phyloP scores from a whole-genome alignment of 768 basidiomycete genomes.

The Suillus paluster region DNA sequence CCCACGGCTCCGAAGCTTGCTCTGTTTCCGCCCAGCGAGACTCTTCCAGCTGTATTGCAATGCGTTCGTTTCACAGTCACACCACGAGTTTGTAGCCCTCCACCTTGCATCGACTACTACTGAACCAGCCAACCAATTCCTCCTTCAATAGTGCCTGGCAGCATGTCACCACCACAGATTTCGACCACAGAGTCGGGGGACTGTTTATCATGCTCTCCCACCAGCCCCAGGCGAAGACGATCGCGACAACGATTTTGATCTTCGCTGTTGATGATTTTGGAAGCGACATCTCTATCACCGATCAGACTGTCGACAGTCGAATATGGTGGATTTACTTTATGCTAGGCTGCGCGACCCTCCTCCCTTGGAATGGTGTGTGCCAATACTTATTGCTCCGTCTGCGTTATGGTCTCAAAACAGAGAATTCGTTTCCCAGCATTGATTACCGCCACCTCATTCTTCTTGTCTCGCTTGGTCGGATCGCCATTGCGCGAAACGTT shows the following conservation, averaged over 20 bases:
- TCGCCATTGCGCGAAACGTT: constrained; percentile 66
- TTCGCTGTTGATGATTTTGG: constrained; percentile 24
- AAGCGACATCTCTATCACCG: constrained; percentile 25
- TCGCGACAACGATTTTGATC: constrained; percentile 5
- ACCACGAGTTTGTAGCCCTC: not conserved
- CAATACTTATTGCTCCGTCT: not conserved
- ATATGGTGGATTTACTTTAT: constrained; percentile 71
- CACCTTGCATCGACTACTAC: not conserved
- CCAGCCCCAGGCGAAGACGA: constrained; percentile 19
- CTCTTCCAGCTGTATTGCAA: not conserved
- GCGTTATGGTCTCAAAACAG: constrained; percentile 1
- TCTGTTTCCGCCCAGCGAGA: too few relatives aligned
- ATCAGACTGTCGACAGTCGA: constrained; percentile 39
- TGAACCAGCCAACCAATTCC: not conserved
- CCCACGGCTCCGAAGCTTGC: not conserved
- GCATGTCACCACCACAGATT: not conserved
- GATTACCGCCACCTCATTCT: constrained; percentile 86
- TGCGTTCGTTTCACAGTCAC: not conserved
- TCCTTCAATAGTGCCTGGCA: not conserved
- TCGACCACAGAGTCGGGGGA: constrained; percentile 15
- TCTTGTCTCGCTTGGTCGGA: constrained; percentile 69
- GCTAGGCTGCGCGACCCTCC: constrained; percentile 78
- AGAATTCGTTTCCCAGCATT: constrained; percentile 55
- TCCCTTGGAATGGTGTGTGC: constrained; percentile 90
- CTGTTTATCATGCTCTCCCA: constrained; percentile 25